Evolutionary conservation across 352 stramenopile genomes (phyloP).

Genomic region (Phytopythium oedochilum): DNA sequence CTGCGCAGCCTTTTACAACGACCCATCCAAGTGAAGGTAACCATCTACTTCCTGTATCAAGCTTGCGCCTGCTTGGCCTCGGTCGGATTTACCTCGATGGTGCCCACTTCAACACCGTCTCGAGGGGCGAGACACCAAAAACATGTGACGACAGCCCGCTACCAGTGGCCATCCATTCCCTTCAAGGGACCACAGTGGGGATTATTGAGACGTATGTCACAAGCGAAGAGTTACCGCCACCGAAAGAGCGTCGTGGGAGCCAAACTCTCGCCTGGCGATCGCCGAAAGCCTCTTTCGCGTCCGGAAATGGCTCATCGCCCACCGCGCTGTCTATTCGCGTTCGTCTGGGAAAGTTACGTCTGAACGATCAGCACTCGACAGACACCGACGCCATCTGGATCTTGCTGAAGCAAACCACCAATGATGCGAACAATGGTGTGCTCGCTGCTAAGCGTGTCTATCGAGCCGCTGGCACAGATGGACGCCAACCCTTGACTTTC

Average conservation of each 20-base stretch:
- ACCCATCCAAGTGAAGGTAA: not conserved
- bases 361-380: not conserved
- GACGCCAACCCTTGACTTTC: not conserved
- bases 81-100: constrained; percentile 18
- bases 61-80: constrained; percentile 23
- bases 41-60: constrained; percentile 3
- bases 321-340: not conserved
- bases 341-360: not conserved
- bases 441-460: not conserved
- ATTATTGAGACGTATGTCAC: constrained; percentile 11
- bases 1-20: not conserved
- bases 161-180: constrained; percentile 29
- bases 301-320: not conserved
- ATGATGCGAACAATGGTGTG: not conserved
- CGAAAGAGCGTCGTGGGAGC: not conserved
- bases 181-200: constrained; percentile 18
- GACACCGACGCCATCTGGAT: not conserved
- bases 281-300: not conserved
- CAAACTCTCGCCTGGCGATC: not conserved
- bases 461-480: not conserved
- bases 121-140: not conserved
- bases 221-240: not conserved
- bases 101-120: too few species aligned
- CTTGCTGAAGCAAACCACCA: not conserved
- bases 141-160: constrained; percentile 1